Percentiles rank a stretch among this genome's conserved stretches.
Evolutionary conservation across 2,329 filamentous ascomycete species (phyloP).

Genomic region (Verticillium longisporum): DNA sequence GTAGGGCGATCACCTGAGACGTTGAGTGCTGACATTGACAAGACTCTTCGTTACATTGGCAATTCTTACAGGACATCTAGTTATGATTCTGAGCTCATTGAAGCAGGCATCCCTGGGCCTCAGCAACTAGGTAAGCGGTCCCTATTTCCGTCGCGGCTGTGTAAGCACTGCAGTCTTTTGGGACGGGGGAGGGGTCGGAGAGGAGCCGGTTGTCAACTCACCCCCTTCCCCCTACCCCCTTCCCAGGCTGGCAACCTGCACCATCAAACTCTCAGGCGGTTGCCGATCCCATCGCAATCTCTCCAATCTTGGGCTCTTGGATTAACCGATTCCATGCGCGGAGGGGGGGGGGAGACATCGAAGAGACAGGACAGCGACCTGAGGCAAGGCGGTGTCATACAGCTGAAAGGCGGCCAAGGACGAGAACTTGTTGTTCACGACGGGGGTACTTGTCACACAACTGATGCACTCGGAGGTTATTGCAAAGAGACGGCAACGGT

Average conservation of each 20-base stretch:
- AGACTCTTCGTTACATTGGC: not conserved
- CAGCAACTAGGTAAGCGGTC: not conserved
- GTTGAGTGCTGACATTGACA: not conserved
- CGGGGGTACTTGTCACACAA: too few species aligned
- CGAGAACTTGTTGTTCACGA: not conserved
- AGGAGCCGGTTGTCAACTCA: not conserved
- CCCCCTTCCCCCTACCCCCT: not conserved
- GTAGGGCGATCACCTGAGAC: not conserved
- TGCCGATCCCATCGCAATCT: not conserved
- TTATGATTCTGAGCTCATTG: not conserved
- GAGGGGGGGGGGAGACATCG: not conserved
- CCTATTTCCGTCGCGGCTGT: constrained; percentile 2
- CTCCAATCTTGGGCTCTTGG: too few species aligned
- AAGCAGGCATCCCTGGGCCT: not conserved
- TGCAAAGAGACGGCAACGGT: too few species aligned
- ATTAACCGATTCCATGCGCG: not conserved
- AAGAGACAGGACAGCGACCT: too few species aligned
- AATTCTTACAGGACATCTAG: too few species aligned
- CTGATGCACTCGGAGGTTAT: too few species aligned
- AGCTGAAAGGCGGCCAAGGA: too few species aligned
- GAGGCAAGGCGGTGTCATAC: not conserved
- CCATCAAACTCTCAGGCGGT: not conserved
- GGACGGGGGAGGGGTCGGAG: not conserved
- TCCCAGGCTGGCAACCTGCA: not conserved
- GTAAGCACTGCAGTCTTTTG: not conserved